Base-by-base conservation (phyloP, 169 alveolate genomes). In the Eimeria maxima region DNA sequence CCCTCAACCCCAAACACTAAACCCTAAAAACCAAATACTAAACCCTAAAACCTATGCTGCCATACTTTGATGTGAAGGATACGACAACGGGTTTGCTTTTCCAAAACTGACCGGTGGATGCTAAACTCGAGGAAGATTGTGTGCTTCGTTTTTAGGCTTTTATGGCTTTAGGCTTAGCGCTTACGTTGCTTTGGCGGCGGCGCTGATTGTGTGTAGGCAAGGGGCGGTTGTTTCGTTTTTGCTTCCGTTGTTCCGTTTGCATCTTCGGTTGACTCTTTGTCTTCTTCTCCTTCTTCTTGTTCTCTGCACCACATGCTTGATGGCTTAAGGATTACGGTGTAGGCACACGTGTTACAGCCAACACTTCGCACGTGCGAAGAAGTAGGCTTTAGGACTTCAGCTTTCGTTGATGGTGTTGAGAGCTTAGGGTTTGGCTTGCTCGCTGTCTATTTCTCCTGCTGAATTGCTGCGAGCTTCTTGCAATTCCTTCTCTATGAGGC, bases 121-220 rank as follows among this genome's bases (percentile, higher is more conserved):
- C 18, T 53, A 53, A 53, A 53, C 38, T 1, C 38, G 38, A 33
- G 38, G 38, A 33, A 33, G 38, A 33, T 1, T 33, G 38, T 33
- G 38, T 33, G 38, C 38, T 33, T 33, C 38, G 38, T 33, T 0
- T 33, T 33, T 33, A 33, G 38, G 38, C 63, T 53, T 53, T 53
- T 11, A 16, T 8, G 63, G 11, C 63, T 0, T 53, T 53, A 53
- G 42, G 42, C 11, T 24, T n/a, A 67, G 78, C 7, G 78, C n/a
- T 67, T 67, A 67, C 78, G 78, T 29, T 67, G 29, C 78, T 67
- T 24, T 11, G 78, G 78, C 14, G 78, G 78, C 33, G 78, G 78
- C 16, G 78, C 78, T 29, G 78, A 67, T 13, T 67, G 16, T 67
- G 29, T 67, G 78, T 67, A 67, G 13, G 78, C 78, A 10, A 67